phyloP scores from a whole-genome alignment of 768 basidiomycete genomes.

The Russula sp. region DNA sequence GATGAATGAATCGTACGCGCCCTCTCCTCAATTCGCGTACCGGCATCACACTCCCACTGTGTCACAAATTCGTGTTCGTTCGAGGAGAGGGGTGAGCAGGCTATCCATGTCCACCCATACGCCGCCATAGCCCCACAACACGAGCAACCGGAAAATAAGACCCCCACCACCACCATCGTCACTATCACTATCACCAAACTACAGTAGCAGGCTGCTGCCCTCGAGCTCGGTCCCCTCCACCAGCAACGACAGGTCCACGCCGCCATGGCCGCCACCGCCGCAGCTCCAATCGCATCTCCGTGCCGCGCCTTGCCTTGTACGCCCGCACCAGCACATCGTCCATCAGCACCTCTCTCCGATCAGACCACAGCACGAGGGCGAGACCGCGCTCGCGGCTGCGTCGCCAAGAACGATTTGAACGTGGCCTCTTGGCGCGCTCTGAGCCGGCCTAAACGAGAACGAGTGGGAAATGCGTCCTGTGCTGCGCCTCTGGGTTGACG shows the following conservation, averaged over 20 bases:
- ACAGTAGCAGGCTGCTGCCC: slow-evolving; percentile 56
- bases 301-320: slow-evolving; percentile 51
- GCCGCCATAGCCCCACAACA: too few species aligned
- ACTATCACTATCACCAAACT: too few species aligned
- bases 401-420: slow-evolving; percentile 90
- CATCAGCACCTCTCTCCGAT: slow-evolving; percentile 55
- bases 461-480: slow-evolving; percentile 66
- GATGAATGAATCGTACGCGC: too few species aligned
- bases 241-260: slow-evolving; percentile 59
- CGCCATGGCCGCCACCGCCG: too few species aligned
- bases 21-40: too few species aligned
- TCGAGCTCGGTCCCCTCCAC: slow-evolving; percentile 74
- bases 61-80: too few species aligned
- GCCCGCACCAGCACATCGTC: slow-evolving; percentile 37
- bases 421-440: slow-evolving; percentile 88
- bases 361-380: slow-evolving; percentile 83
- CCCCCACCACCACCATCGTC: too few species aligned
- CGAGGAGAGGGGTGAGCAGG: too few species aligned
- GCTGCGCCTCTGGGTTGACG: background rate
- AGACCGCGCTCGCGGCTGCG: slow-evolving; percentile 59
- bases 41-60: too few species aligned
- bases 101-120: too few species aligned
- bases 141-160: too few species aligned
- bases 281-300: slow-evolving; percentile 66
- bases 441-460: slow-evolving; percentile 72